A percentile compares a stretch with the other conserved stretches of the same genome.
Conservation (phyloP, 1,284 basidiomycete species). For the Retiboletus fuscus region DNA sequence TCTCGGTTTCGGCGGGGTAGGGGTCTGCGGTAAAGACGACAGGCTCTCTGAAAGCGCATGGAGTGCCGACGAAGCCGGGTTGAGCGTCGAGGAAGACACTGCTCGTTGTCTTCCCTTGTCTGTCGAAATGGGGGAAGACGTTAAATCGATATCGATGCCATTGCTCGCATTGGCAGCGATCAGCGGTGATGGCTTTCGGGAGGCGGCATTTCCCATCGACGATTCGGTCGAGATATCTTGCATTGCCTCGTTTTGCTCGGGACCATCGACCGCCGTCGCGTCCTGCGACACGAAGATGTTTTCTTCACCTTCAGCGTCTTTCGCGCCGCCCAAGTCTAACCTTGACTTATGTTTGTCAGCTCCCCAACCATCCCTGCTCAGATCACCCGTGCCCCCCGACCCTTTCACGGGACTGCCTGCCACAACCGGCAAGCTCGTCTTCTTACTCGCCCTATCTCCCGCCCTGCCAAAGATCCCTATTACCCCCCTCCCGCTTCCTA, state of each 20-base stretch:
- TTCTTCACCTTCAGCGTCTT: slow-evolving; percentile 45
- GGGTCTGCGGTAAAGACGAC: slow-evolving; percentile 56
- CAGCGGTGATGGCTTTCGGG: slow-evolving; percentile 13
- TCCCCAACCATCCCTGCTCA: slow-evolving; percentile 5
- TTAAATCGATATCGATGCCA: slow-evolving; percentile 27
- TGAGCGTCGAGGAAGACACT: slow-evolving; percentile 56
- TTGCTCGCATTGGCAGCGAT: slow-evolving; percentile 1
- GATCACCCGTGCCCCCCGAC: slow-evolving; percentile 24
- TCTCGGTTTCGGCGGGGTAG: slow-evolving; percentile 54
- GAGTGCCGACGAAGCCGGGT: slow-evolving; percentile 68
- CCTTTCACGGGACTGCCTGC: slow-evolving; percentile 71
- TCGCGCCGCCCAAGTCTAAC: slow-evolving; percentile 8
- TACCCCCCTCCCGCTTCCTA: slow-evolving; percentile 34
- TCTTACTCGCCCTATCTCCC: slow-evolving; percentile 75
- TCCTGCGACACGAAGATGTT: slow-evolving; percentile 36
- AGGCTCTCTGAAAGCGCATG: slow-evolving; percentile 69
- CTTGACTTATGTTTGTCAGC: slow-evolving; percentile 7
- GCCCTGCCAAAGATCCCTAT: slow-evolving; percentile 44
- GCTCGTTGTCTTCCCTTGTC: slow-evolving; percentile 44
- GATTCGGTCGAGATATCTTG: slow-evolving; percentile 4
- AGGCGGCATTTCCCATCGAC: neutral
- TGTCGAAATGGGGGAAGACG: slow-evolving; percentile 41
- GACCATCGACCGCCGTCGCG: too few species aligned
- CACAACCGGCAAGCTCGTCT: too few species aligned
- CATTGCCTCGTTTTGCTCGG: slow-evolving; percentile 15